Conservation (phyloP, 1,139 yeast genomes). For the Geotrichum citri-aurantii region DNA sequence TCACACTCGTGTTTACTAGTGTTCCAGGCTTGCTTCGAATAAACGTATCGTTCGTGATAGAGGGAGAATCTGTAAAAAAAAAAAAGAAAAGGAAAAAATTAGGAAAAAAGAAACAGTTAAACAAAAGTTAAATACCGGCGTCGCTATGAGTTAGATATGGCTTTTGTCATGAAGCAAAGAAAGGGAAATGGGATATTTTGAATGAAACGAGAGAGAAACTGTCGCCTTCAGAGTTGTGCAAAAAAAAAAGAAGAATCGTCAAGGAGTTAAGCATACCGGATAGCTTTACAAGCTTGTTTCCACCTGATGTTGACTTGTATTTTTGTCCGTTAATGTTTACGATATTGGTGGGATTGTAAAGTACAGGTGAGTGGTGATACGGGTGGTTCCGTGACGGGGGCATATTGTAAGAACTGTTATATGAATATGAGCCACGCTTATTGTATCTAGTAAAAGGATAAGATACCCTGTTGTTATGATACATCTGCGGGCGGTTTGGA, state of each 20-base stretch:
- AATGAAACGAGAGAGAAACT: not conserved
- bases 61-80: not conserved
- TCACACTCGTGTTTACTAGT: conserved; percentile 21
- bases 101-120: not conserved
- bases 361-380: not conserved
- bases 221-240: not conserved
- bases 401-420: not conserved
- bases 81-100: too few relatives aligned
- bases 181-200: not conserved
- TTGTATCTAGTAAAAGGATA: not conserved
- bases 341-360: not conserved
- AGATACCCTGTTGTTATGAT: not conserved
- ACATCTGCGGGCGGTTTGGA: not conserved
- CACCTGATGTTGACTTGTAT: conserved; percentile 13
- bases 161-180: not conserved
- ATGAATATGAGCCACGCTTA: conserved; percentile 1
- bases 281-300: conserved; percentile 15
- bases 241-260: not conserved
- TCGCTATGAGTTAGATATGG: not conserved
- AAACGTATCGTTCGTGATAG: conserved; percentile 20
- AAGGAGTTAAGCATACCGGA: conserved; percentile 14
- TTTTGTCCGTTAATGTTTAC: conserved; percentile 12
- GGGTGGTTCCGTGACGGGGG: not conserved
- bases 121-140: not conserved
- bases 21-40: conserved; percentile 31